Percentiles rank a stretch among this genome's conserved stretches.
These are phyloP conservation scores for Chlamydomonas sphaeroides DNA, from an alignment of 139 green algal genomes.

Conservation along the genomic window DNA sequence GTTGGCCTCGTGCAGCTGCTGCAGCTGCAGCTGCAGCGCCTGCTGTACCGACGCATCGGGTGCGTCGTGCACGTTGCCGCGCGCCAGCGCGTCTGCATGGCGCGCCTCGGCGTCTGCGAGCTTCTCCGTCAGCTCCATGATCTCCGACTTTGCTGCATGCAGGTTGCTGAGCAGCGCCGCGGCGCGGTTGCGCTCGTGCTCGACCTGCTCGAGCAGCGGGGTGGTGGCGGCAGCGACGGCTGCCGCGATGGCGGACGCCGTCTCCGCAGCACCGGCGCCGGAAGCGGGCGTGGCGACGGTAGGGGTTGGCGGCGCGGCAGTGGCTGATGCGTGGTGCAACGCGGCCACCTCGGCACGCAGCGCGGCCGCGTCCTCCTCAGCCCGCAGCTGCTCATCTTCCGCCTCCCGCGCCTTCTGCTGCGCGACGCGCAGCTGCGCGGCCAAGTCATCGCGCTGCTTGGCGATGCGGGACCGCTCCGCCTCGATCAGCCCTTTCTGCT, in stretches of 20 bases:
- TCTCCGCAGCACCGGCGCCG: not conserved
- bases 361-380: constrained; percentile 60
- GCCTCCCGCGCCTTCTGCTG: constrained; percentile 59
- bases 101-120: constrained; percentile 25
- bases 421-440: constrained; percentile 54
- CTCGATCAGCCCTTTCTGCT: constrained; percentile 52
- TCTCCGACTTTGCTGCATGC: constrained; percentile 40
- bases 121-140: constrained; percentile 15
- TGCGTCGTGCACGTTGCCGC: constrained; percentile 7
- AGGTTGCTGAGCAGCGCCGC: constrained; percentile 41
- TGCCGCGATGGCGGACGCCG: constrained; percentile 11
- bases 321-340: constrained; percentile 20
- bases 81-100: constrained; percentile 22
- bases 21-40: not conserved
- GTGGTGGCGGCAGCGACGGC: constrained; percentile 23
- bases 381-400: constrained; percentile 67
- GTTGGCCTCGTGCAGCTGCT: no score
- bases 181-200: constrained; percentile 40
- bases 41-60: not conserved
- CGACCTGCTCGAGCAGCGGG: constrained; percentile 39
- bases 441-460: constrained; percentile 48
- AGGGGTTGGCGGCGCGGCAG: not conserved
- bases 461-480: constrained; percentile 40
- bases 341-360: constrained; percentile 63
- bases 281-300: not conserved